A percentile compares a stretch with the other conserved stretches of the same genome.
Conservation (phyloP, 2,329 filamentous ascomycete genomes). For the Magnaporthiopsis incrustans region DNA sequence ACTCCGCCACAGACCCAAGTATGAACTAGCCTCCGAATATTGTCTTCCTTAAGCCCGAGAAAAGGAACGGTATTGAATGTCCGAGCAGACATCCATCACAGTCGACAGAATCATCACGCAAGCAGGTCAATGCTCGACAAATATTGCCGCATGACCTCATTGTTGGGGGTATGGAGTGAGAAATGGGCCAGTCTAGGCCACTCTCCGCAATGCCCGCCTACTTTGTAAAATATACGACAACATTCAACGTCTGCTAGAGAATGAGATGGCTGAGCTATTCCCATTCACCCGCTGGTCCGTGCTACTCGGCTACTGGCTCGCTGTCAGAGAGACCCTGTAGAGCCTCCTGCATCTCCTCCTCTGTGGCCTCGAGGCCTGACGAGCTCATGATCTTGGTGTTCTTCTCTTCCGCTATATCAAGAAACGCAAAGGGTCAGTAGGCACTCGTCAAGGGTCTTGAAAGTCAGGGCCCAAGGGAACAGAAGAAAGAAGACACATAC, state of each 20-base stretch:
- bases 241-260: background rate
- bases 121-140: no score
- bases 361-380: conserved; percentile 55
- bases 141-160: no score
- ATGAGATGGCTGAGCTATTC: background rate
- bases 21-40: no score
- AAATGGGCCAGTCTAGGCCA: background rate
- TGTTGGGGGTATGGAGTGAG: background rate
- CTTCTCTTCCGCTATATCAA: conserved; percentile 53
- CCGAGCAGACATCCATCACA: no score
- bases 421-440: conserved; percentile 2
- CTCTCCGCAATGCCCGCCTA: no score
- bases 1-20: no score
- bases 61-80: no score
- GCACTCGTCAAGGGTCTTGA: background rate
- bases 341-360: conserved; percentile 51
- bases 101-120: no score
- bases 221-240: background rate
- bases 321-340: conserved; percentile 26
- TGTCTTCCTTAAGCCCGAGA: no score
- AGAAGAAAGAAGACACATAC: conserved; percentile 35
- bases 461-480: background rate
- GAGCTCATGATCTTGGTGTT: conserved; percentile 61
- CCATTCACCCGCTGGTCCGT: background rate
- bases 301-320: background rate